Evolutionary conservation across 75 land plant species (phyloP), one percentile per base, ranked within the genome.

Genomic region (Pinus tabuliformis): DNA sequence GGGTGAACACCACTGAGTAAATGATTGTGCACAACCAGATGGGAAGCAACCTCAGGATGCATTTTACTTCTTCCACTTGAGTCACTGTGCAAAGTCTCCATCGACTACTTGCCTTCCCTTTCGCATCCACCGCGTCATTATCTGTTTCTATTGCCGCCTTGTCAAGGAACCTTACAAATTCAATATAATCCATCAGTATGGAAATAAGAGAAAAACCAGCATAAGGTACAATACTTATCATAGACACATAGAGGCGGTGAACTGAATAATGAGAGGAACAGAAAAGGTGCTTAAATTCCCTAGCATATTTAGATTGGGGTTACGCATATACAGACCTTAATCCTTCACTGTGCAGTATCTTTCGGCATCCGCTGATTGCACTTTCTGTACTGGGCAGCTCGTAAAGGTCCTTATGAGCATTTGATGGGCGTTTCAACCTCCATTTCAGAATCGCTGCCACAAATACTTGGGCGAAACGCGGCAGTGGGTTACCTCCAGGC

Each of bases 381-480:
- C 33, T 33, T 2, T 33, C 45, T 65, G 33, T 65, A 65, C 42
- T 30, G 36, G 74, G 60, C 4, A 73, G 74, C 7, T 52, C 56
- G 8, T 54, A 22, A 73, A 56, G 59, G n/a, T 14, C 14, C 1
- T 56, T 21, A 7, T 62, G 33, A 58, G 30, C 77, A 74, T 82
- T 62, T 22, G 70, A 58, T 7, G 90, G 83, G 33, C 60, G 76
- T 56, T 77, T 58, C 36, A 83, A 68, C 2, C 81, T 60, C 85
- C 84, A 78, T 54, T 95, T 93, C 74, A 78, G 78, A 3, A 16
- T 14, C 0, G 94, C 81, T 11, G 98, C 98, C 15, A 89, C 83
- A 57, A 95, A 74, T 16, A 95, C 98, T 66, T 95, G 98, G 11
- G 85, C 85, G 9, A 95, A 80, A 6, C 96, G 84, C 1, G 90